These are phyloP conservation scores for Daedaleopsis nitida DNA, from an alignment of 768 basidiomycete species.

Conservation along the genomic window DNA sequence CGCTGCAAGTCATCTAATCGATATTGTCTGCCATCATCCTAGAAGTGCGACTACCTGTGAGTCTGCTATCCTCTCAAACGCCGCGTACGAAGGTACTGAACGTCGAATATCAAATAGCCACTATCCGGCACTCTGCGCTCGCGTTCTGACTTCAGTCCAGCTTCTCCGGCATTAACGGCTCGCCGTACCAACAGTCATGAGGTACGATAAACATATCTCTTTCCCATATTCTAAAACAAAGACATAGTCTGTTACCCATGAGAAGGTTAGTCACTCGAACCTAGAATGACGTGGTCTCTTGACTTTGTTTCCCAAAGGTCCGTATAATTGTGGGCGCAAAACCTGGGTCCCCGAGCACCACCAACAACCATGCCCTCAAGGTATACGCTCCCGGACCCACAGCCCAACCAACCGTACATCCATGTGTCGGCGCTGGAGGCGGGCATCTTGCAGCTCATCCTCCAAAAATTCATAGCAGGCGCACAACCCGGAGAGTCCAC, in stretches of 20 bases:
- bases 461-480: slow-evolving; percentile 41
- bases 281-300: neutral
- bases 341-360: neutral
- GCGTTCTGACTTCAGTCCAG: no score
- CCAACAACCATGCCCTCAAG: neutral
- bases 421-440: slow-evolving; percentile 58
- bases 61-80: no score
- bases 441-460: slow-evolving; percentile 43
- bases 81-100: no score
- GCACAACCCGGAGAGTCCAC: slow-evolving; percentile 31
- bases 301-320: neutral
- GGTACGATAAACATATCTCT: neutral
- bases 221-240: neutral
- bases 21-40: no score
- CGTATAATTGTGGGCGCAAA: neutral
- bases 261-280: neutral
- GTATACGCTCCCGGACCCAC: slow-evolving; percentile 40
- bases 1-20: no score
- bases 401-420: slow-evolving; percentile 49
- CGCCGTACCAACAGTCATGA: neutral
- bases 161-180: no score
- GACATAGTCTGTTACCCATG: neutral
- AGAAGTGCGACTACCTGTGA: no score
- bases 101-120: no score
- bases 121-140: no score